A percentile compares a stretch with the other conserved stretches of the same genome.
These are phyloP conservation scores for Pythium dissimile DNA, from an alignment of 352 stramenopile genomes.

Conservation along the genomic window DNA sequence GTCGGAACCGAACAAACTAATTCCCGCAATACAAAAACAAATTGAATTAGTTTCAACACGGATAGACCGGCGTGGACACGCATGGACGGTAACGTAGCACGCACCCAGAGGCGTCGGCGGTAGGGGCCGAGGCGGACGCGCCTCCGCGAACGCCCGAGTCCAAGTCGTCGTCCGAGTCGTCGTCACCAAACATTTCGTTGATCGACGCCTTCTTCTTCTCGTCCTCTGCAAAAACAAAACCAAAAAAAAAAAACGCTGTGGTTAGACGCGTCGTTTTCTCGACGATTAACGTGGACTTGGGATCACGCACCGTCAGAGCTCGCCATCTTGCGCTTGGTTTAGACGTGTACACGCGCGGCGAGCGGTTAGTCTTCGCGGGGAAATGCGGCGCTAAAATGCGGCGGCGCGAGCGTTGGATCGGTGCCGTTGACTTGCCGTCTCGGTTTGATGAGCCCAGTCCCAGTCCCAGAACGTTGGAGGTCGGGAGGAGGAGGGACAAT, in stretches of 20 bases:
- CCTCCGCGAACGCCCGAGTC: constrained; percentile 53
- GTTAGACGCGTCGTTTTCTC: background rate
- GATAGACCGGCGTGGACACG: too few relatives aligned
- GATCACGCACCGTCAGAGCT: constrained; percentile 55
- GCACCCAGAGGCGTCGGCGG: constrained; percentile 70
- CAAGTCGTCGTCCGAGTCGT: constrained; percentile 71
- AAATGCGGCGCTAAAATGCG: too few relatives aligned
- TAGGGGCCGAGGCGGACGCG: constrained; percentile 37
- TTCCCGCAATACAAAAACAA: background rate
- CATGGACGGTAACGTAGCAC: too few relatives aligned
- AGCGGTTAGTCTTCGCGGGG: background rate
- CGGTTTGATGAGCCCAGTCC: background rate
- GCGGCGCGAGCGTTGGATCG: background rate
- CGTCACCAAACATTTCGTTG: constrained; percentile 87
- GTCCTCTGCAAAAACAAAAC: constrained; percentile 36
- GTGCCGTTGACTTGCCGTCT: background rate
- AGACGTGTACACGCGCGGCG: background rate
- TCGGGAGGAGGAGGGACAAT: background rate
- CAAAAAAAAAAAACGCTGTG: background rate
- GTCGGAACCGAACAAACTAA: constrained; percentile 81
- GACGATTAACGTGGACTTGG: background rate
- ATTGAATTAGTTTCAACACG: too few relatives aligned
- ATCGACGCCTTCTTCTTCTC: constrained; percentile 84
- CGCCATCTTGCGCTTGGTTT: constrained; percentile 27
- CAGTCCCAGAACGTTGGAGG: background rate